phyloP scores from a whole-genome alignment of 768 basidiomycete genomes.

The Mycena venus region DNA sequence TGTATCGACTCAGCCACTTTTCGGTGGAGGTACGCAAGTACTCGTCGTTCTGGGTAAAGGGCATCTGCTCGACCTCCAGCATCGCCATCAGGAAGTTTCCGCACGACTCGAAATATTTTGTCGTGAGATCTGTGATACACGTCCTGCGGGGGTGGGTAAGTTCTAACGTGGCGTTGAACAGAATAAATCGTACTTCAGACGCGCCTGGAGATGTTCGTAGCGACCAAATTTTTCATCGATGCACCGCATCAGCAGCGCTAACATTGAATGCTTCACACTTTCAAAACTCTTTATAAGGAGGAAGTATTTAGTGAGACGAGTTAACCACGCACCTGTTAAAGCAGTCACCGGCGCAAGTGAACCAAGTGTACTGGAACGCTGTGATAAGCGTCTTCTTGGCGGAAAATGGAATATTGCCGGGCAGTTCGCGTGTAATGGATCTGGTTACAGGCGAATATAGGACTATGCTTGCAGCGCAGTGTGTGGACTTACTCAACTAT shows the following conservation, averaged over 20 bases:
- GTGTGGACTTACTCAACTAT: slow-evolving; percentile 43
- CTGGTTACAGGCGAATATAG: slow-evolving; percentile 34
- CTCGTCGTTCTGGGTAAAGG: slow-evolving; percentile 54
- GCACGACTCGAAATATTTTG: slow-evolving; percentile 25
- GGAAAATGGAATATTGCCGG: slow-evolving; percentile 53
- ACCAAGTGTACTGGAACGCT: slow-evolving; percentile 49
- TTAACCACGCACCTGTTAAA: no score
- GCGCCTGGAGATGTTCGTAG: slow-evolving; percentile 49
- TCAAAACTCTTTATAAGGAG: slow-evolving; percentile 42
- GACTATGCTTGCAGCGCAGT: not conserved
- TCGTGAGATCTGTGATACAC: slow-evolving; percentile 27
- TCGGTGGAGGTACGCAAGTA: slow-evolving; percentile 47
- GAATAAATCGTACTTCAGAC: slow-evolving; percentile 49
- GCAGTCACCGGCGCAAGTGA: slow-evolving; percentile 31
- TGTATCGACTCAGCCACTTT: slow-evolving; percentile 49
- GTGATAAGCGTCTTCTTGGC: slow-evolving; percentile 51
- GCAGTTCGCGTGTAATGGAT: slow-evolving; percentile 53
- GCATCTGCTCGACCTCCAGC: slow-evolving; percentile 48
- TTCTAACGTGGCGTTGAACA: not conserved
- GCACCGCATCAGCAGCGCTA: slow-evolving; percentile 45
- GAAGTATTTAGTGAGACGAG: no score
- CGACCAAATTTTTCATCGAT: slow-evolving; percentile 54
- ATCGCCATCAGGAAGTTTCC: slow-evolving; percentile 42
- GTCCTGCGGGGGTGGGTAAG: slow-evolving; percentile 8
- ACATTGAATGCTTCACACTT: slow-evolving; percentile 40